phyloP scores from a whole-genome alignment of 2,329 filamentous ascomycete species.

The Fusarium liriodendri region DNA sequence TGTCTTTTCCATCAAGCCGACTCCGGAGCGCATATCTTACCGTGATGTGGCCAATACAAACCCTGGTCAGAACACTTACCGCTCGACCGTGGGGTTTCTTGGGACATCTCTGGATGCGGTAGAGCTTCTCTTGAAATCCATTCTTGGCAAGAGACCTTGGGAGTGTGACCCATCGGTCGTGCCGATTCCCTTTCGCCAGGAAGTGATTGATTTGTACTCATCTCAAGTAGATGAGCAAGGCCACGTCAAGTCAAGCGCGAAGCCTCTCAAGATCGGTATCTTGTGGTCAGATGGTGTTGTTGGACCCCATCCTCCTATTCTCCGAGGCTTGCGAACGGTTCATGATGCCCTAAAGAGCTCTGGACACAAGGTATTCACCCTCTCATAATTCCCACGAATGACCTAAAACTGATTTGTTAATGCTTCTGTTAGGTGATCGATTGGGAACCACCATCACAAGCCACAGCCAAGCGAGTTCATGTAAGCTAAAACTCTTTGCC shows the following conservation, averaged over 20 bases:
- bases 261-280: constrained; percentile 65
- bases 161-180: constrained; percentile 72
- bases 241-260: not conserved
- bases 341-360: not conserved
- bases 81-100: constrained; percentile 73
- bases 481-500: not conserved
- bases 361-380: constrained; percentile 54
- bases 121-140: constrained; percentile 64
- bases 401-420: no score
- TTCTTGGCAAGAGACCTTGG: constrained; percentile 73
- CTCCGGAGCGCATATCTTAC: constrained; percentile 29
- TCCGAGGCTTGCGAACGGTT: constrained; percentile 45
- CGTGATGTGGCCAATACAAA: constrained; percentile 41
- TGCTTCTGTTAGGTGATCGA: constrained; percentile 42
- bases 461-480: constrained; percentile 20
- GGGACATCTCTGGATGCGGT: constrained; percentile 66
- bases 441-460: constrained; percentile 26
- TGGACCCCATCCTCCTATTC: constrained; percentile 67
- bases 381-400: not conserved
- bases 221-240: constrained; percentile 36
- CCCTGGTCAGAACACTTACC: constrained; percentile 69
- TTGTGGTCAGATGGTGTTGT: constrained; percentile 63
- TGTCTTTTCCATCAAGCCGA: constrained; percentile 34
- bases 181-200: constrained; percentile 73
- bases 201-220: constrained; percentile 54